Percentiles rank a stretch among this genome's conserved stretches.
phyloP scores from a whole-genome alignment of 2,329 filamentous ascomycete species.

The Passalora sequoiae region DNA sequence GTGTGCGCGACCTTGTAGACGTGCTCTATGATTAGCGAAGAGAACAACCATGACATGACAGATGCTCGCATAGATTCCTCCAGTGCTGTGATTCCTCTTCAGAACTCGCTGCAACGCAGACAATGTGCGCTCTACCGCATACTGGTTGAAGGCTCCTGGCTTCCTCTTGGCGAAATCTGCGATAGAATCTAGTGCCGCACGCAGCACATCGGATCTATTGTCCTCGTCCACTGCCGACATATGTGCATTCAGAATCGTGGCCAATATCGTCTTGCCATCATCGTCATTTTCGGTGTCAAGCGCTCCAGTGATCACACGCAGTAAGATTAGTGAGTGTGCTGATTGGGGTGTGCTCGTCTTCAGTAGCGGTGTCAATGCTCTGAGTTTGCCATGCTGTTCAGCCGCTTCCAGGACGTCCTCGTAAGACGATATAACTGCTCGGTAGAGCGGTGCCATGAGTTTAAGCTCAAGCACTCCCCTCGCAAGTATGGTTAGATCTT shows the following conservation, averaged over 20 bases:
- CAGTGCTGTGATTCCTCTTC: conserved; percentile 24
- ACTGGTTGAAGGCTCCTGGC: conserved; percentile 40
- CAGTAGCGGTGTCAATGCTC: not conserved
- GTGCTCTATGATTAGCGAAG: conserved; percentile 53
- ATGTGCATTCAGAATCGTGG: not conserved
- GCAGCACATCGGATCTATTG: not conserved
- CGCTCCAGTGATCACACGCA: not conserved
- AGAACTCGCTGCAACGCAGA: conserved; percentile 33
- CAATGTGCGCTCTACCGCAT: conserved; percentile 41
- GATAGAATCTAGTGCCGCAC: conserved; percentile 18
- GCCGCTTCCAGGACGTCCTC: conserved; percentile 3
- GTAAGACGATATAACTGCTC: conserved; percentile 3
- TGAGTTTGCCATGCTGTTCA: not conserved
- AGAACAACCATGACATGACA: conserved; percentile 51
- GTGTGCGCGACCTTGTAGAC: conserved; percentile 57
- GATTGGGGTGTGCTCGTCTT: not conserved
- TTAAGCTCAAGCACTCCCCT: not conserved
- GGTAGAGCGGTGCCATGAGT: conserved; percentile 1
- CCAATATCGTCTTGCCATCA: not conserved
- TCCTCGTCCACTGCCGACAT: not conserved
- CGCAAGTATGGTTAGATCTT: conserved; percentile 1
- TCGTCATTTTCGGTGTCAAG: no score
- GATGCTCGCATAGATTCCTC: conserved; percentile 49
- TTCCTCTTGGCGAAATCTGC: conserved; percentile 22
- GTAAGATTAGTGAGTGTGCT: not conserved